A percentile compares a stretch with the other conserved stretches of the same genome.
phyloP scores from a whole-genome alignment of 257 asterid genomes.

The Solanum chmielewskii region DNA sequence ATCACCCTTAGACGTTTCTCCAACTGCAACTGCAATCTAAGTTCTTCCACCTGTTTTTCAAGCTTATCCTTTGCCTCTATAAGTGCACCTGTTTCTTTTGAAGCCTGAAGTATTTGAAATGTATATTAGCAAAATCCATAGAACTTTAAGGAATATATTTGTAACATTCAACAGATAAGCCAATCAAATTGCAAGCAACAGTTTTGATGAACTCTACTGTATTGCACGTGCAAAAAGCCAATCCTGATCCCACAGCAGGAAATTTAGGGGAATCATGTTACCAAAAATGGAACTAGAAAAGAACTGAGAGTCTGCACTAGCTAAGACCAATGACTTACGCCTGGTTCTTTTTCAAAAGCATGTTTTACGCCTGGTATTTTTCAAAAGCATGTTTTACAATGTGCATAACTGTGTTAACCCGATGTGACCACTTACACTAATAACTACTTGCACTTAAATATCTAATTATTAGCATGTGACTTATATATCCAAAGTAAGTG shows the following conservation, averaged over 20 bases:
- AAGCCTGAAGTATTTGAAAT: constrained; percentile 47
- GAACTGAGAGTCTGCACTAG: background rate
- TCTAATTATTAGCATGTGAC: background rate
- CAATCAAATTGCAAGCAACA: background rate
- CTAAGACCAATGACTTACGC: background rate
- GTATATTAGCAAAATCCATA: background rate
- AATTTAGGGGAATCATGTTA: background rate
- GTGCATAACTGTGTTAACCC: background rate
- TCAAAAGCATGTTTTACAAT: background rate
- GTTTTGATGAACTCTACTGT: background rate
- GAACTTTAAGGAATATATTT: background rate
- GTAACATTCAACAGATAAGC: background rate
- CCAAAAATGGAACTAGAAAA: background rate
- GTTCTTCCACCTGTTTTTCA: constrained; percentile 98
- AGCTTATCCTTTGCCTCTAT: constrained; percentile 97
- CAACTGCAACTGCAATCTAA: constrained; percentile 82
- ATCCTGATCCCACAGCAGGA: background rate
- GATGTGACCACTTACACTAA: background rate
- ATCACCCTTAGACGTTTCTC: constrained; percentile 93
- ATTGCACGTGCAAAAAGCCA: background rate
- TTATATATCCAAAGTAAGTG: background rate
- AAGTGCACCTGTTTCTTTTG: constrained; percentile 96
- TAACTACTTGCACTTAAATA: background rate
- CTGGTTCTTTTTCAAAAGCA: background rate
- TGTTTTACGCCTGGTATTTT: background rate